Base-by-base conservation (phyloP, 2,329 filamentous ascomycete species). In the Hymenoscyphus repandus region DNA sequence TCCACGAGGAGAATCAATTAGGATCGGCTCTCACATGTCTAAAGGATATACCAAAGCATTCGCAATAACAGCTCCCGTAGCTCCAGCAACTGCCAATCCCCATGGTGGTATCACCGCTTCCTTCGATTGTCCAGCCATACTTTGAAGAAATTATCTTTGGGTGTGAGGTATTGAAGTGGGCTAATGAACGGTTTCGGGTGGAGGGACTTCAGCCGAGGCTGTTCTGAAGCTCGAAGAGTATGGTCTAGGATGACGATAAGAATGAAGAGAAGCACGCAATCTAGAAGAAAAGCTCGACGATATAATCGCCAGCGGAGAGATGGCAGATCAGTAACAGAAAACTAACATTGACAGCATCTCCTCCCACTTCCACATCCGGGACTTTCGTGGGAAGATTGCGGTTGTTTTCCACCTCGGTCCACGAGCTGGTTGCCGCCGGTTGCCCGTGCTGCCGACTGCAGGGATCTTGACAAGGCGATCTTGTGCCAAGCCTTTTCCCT, bases 21-120 rank as follows among this genome's bases (percentile, higher is more conserved):
- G 2, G 15, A 13, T 3, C 20, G n/a, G 30, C 43, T 72, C 87
- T 75, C 76, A 96, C 91, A 99, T 91, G 71, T 99, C 93, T 54
- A 99, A 78, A 42, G 93, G 93, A 70, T 99, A 99, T 51, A 97
- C 92, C 56, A 96, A 74, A 40, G 91, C 88, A 75, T 99, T 99
- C 52, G 93, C 93, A 53, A 99, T 77, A 34, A 97, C 90, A 42
- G 93, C 93, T 55, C 93, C 93, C 17, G 89, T 88, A 47, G 93
- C 90, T 64, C 93, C 93, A 56, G 93, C 92, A 59, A 96, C 83
- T 49, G 93, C 93, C 66, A 86, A 85, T 49, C 91, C 92, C 92
- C 92, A 97, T 49, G 93, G 88, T 38, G 93, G 90, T 53, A 97
- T 59, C 75, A 56, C 22, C 27, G 58, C 62, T 45, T 67, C 63